Conservation (phyloP, 179 eudicot species). For the Silene coronaria region DNA sequence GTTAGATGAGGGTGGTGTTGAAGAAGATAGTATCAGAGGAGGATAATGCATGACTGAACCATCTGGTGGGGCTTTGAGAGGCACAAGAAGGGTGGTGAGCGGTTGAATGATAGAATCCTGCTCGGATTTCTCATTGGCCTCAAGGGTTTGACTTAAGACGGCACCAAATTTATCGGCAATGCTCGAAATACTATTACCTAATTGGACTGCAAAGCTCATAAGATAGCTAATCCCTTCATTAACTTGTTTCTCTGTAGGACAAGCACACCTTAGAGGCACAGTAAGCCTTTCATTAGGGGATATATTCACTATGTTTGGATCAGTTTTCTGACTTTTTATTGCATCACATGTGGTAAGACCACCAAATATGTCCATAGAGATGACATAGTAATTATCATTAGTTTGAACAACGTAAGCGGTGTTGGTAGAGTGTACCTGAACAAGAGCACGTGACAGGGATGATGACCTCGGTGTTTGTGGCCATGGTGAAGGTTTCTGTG, state of each 20-base stretch:
- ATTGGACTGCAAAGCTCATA: conserved; percentile 38
- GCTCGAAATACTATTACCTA: conserved; percentile 23
- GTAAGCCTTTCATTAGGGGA: conserved; percentile 25
- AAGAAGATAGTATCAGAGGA: conserved; percentile 15
- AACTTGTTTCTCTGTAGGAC: conserved; percentile 46
- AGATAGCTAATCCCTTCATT: conserved; percentile 35
- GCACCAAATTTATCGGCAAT: conserved; percentile 41
- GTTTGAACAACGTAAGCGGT: conserved; percentile 30
- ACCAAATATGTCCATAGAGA: conserved; percentile 39
- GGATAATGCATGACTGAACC: conserved; percentile 29
- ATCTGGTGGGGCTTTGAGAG: conserved; percentile 42
- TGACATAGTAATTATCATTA: conserved; percentile 18
- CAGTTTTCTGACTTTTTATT: conserved; percentile 19
- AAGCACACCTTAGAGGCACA: conserved; percentile 57
- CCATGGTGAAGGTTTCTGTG: conserved; percentile 29
- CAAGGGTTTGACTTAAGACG: conserved; percentile 22
- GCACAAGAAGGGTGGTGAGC: conserved; percentile 45
- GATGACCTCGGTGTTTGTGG: conserved; percentile 36
- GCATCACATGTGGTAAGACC: conserved; percentile 56
- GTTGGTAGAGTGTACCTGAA: conserved; percentile 41
- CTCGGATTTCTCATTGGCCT: conserved; percentile 40
- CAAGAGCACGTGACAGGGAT: conserved; percentile 57
- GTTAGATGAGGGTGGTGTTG: conserved; percentile 26
- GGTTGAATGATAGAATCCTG: conserved; percentile 34
- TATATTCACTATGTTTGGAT: conserved; percentile 20